Conservation (phyloP, 352 stramenopile species). For the Phytophthora sp. region DNA sequence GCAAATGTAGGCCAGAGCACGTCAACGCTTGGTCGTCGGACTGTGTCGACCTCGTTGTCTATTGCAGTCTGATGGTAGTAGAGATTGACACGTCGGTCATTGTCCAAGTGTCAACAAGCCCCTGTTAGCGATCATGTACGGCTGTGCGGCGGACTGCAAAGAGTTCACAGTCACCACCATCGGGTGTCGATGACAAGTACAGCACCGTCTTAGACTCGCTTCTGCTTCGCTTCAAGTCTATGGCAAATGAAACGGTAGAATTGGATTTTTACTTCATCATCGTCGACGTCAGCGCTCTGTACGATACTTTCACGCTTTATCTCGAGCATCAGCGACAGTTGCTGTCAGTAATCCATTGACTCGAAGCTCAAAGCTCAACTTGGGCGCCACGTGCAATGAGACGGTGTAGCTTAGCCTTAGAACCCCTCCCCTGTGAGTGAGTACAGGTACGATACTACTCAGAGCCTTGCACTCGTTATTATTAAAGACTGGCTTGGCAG, state of each 20-base stretch:
- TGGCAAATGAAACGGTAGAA: constrained; percentile 37
- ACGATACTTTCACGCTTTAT: constrained; percentile 58
- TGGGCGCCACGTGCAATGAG: constrained; percentile 50
- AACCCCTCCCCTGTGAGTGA: background rate
- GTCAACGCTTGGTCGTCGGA: constrained; percentile 47
- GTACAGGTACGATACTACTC: too few relatives aligned
- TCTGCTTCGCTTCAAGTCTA: constrained; percentile 33
- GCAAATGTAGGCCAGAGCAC: constrained; percentile 42
- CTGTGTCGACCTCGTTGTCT: constrained; percentile 43
- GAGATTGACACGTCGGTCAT: constrained; percentile 47
- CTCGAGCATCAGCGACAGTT: constrained; percentile 40
- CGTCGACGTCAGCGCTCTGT: constrained; percentile 51
- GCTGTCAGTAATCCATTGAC: constrained; percentile 50
- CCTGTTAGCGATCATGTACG: constrained; percentile 39
- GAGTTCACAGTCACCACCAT: constrained; percentile 54
- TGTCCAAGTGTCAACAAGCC: constrained; percentile 44
- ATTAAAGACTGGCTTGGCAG: too few relatives aligned
- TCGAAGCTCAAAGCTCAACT: constrained; percentile 47
- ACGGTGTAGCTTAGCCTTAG: background rate
- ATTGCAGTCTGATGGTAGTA: constrained; percentile 48
- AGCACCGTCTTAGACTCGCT: constrained; percentile 41
- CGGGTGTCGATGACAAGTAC: constrained; percentile 42
- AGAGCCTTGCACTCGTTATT: too few relatives aligned
- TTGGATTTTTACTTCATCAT: constrained; percentile 52
- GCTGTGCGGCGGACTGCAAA: constrained; percentile 45